Evolutionary conservation across 805 yeast species (phyloP).

Genomic region (Wickerhamiella galacta): DNA sequence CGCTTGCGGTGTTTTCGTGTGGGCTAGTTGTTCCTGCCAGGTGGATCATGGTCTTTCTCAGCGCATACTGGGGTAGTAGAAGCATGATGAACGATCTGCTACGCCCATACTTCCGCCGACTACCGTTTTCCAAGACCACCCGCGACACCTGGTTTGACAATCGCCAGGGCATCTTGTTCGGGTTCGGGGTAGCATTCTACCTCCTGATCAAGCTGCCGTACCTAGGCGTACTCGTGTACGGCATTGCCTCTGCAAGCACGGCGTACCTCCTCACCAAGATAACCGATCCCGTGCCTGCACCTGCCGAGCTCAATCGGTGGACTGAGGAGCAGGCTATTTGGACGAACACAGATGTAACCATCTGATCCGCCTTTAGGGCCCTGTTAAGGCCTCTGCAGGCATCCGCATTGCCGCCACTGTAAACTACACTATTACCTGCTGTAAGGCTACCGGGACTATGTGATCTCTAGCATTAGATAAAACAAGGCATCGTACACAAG

Average conservation of each 20-base stretch:
- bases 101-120: slow-evolving; percentile 32
- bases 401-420: too few relatives aligned
- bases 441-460: too few relatives aligned
- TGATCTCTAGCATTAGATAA: too few relatives aligned
- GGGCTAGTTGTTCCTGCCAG: slow-evolving; percentile 25
- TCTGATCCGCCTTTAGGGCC: neutral
- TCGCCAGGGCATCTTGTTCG: slow-evolving; percentile 39
- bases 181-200: slow-evolving; percentile 36
- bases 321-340: slow-evolving; percentile 19
- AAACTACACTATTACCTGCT: too few relatives aligned
- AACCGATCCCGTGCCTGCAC: slow-evolving; percentile 29
- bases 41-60: slow-evolving; percentile 24
- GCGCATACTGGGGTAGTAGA: slow-evolving; percentile 32
- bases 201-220: slow-evolving; percentile 29
- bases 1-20: slow-evolving; percentile 24
- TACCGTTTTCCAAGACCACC: slow-evolving; percentile 29
- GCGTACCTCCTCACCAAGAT: slow-evolving; percentile 39
- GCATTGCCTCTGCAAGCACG: slow-evolving; percentile 36
- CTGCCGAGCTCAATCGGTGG: slow-evolving; percentile 16
- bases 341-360: slow-evolving; percentile 11
- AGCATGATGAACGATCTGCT: slow-evolving; percentile 31
- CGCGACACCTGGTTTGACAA: slow-evolving; percentile 33
- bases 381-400: too few relatives aligned
- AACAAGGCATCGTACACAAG: too few relatives aligned
- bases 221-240: slow-evolving; percentile 32